These are phyloP conservation scores for Capsicum chinense DNA, from an alignment of 257 asterid genomes.

Conservation along the genomic window DNA sequence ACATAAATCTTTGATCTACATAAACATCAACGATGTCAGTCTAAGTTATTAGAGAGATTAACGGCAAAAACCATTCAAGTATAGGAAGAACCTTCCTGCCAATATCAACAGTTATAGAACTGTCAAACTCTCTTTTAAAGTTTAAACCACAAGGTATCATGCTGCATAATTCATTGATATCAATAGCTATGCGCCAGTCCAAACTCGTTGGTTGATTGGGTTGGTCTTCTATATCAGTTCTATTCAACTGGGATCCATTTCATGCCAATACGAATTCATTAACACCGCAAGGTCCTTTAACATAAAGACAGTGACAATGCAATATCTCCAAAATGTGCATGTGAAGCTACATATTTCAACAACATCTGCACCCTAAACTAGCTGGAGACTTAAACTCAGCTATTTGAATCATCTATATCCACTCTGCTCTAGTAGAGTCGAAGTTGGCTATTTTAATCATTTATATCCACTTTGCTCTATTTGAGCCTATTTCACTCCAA, in stretches of 20 bases:
- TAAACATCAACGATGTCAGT: constrained; percentile 10
- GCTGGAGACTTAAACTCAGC: not conserved
- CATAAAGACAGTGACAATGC: not conserved
- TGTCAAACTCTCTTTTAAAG: not conserved
- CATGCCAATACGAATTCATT: not conserved
- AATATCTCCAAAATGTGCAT: not conserved
- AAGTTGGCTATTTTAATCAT: no score
- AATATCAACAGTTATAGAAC: constrained; percentile 59
- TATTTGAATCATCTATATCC: no score
- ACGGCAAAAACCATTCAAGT: constrained; percentile 27
- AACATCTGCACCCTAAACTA: not conserved
- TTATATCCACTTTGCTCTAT: no score
- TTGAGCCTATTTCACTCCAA: no score
- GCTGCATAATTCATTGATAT: not conserved
- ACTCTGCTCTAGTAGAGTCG: no score
- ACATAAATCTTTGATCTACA: constrained; percentile 50
- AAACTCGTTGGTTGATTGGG: not conserved
- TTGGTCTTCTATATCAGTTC: not conserved
- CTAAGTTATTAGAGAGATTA: constrained; percentile 25
- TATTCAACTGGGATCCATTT: not conserved
- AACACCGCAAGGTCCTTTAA: not conserved
- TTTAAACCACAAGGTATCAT: not conserved
- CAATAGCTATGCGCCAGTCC: not conserved
- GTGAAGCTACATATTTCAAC: not conserved
- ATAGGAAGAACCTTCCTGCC: constrained; percentile 70